Evolutionary conservation across 306 rosid species (phyloP).

Genomic region (Abrus precatorius): DNA sequence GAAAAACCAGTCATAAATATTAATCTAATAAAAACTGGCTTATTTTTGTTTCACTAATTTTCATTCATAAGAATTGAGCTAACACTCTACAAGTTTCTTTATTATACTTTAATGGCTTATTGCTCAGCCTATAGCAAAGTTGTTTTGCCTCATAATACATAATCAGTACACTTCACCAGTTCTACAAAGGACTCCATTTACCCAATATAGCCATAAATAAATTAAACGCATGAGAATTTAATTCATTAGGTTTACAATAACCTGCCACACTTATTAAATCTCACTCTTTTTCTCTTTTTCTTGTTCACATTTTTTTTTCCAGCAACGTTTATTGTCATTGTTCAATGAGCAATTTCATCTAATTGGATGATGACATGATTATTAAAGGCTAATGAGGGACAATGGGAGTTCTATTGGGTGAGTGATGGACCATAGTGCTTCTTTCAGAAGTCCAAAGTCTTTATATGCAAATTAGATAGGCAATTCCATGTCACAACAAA

Average conservation of each 20-base stretch:
- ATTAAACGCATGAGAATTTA: not conserved
- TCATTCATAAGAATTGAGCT: not conserved
- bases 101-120: too few species aligned
- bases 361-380: constrained; percentile 7
- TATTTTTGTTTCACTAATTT: not conserved
- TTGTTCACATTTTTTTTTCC: not conserved
- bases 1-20: too few species aligned
- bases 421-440: constrained; percentile 48
- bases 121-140: not conserved
- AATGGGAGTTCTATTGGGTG: constrained; percentile 41
- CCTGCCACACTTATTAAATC: constrained; percentile 33
- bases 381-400: not conserved
- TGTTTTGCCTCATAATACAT: constrained; percentile 33
- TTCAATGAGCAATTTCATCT: constrained; percentile 23
- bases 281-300: not conserved
- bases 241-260: constrained; percentile 38
- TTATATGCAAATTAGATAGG: constrained; percentile 44
- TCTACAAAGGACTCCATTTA: not conserved
- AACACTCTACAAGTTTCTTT: not conserved
- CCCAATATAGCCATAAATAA: not conserved
- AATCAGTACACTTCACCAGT: constrained; percentile 14
- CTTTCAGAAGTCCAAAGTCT: constrained; percentile 34
- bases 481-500: constrained; percentile 52
- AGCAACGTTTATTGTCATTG: not conserved
- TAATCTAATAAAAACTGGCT: too few species aligned